These are phyloP conservation scores for Geosmithia morbida DNA, from an alignment of 2,329 filamentous ascomycete genomes.

Conservation along the genomic window DNA sequence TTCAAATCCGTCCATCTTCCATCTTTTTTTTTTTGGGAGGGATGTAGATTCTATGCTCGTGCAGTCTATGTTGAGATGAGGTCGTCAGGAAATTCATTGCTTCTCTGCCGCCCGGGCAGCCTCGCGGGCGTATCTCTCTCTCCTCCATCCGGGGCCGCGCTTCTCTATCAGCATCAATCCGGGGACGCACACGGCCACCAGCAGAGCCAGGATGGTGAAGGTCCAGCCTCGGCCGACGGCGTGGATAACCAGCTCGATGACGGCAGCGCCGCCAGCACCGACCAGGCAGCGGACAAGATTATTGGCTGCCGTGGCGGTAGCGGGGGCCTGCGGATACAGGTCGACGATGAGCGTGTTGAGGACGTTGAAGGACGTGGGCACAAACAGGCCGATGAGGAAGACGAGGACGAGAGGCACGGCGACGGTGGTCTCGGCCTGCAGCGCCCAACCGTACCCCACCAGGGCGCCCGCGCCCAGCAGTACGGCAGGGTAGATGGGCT, in stretches of 20 bases:
- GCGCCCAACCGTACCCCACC: constrained; percentile 42
- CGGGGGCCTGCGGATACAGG: constrained; percentile 43
- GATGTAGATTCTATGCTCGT: background rate
- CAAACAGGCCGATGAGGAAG: constrained; percentile 40
- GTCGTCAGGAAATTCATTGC: no score
- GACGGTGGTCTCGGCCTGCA: constrained; percentile 33
- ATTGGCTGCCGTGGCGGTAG: constrained; percentile 48
- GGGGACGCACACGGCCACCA: constrained; percentile 33
- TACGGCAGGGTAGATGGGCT: constrained; percentile 39
- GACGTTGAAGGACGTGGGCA: constrained; percentile 49
- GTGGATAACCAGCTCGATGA: constrained; percentile 43
- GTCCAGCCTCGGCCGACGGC: constrained; percentile 46
- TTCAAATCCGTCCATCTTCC: background rate
- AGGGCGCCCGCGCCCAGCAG: constrained; percentile 36
- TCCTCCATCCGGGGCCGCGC: constrained; percentile 33
- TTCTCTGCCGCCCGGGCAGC: constrained; percentile 16
- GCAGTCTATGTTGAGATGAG: background rate
- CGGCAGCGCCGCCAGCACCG: constrained; percentile 42
- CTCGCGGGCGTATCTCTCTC: constrained; percentile 27
- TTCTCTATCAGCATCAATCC: constrained; percentile 33
- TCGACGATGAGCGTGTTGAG: constrained; percentile 51
- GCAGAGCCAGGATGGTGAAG: constrained; percentile 41
- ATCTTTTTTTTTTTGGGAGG: background rate
- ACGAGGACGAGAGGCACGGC: constrained; percentile 39
- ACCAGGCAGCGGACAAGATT: constrained; percentile 49